Evolutionary conservation across 148 eudicot species (phyloP), one percentile per base, ranked within the genome.

Genomic region (Silene uniflora): DNA sequence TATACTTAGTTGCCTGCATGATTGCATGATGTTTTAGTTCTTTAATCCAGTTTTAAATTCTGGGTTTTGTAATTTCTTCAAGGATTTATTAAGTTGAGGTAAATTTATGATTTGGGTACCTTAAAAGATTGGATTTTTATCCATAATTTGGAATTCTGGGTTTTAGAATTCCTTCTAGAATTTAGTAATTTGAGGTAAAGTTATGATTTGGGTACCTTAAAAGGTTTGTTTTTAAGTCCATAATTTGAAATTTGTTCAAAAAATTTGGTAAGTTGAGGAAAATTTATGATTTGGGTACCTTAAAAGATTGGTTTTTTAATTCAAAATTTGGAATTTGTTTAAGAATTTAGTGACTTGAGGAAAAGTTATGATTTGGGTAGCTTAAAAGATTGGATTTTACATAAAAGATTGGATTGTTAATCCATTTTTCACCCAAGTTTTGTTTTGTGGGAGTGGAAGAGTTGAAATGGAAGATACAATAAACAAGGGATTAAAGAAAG

Each of bases 401-500:
- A 27, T 27, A 27, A 27, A 27, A 27, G 29, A 27, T 27, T 27
- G 29, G 2, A 27, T 27, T 32, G n/a, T 59, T 59, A n/a, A 59
- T 52, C 56, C 56, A 52, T 1, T 52, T 39, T 52, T 52, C 56
- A 59, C 9, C 22, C 23, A 22, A 60, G 21, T 19, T 21, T 1
- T 1, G 10, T 7, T n/a, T 60, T n/a, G 6, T 19, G 23, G 63
- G 10, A 29, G 56, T 60, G n/a, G 23, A 21, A n/a, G 56, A 22
- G 39, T 22, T 47, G 49, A 16, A 46, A 39, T 42, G 77, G 82
- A 69, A 22, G 83, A 70, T 52, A 52, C 17, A 21, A 58, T 47
- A 66, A 64, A 24, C 32, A 67, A 75, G 44, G 71, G 68, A 77
- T 58, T 46, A 55, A 77, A 66, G 62, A 81, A 80, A 65, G 77